These are phyloP conservation scores for Saccharomyces hybrid DNA, from an alignment of 1,139 yeast genomes.

Conservation along the genomic window DNA sequence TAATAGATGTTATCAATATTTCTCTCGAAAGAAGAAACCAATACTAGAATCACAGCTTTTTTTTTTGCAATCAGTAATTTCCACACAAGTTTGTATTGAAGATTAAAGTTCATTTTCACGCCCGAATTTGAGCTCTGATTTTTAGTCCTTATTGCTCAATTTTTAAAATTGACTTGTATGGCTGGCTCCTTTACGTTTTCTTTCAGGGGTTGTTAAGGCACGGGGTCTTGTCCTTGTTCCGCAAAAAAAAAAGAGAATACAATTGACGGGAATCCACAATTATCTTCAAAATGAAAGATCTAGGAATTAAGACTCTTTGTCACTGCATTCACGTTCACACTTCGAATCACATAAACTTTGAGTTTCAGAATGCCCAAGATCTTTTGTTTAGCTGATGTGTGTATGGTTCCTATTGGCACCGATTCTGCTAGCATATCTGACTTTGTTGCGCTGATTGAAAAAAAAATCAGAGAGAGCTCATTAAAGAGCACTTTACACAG, in stretches of 20 bases:
- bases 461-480: constrained; percentile 51
- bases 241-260: background rate
- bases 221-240: background rate
- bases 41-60: background rate
- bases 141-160: no score
- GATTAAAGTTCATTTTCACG: background rate
- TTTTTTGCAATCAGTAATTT: background rate
- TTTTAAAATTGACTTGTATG: no score
- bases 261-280: background rate
- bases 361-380: constrained; percentile 39
- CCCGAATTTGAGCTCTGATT: background rate
- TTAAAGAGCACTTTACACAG: constrained; percentile 69
- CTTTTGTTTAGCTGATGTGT: constrained; percentile 72
- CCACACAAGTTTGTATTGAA: background rate
- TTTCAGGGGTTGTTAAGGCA: no score
- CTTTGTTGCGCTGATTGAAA: constrained; percentile 67
- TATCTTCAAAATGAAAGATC: background rate
- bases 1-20: no score
- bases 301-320: background rate
- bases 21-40: no score
- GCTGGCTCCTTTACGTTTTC: background rate
- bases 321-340: background rate
- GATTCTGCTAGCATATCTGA: constrained; percentile 69
- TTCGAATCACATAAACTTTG: background rate
- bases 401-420: constrained; percentile 81